Base-by-base conservation (phyloP, 2,329 filamentous ascomycete genomes). In the Colletotrichum paranaense region DNA sequence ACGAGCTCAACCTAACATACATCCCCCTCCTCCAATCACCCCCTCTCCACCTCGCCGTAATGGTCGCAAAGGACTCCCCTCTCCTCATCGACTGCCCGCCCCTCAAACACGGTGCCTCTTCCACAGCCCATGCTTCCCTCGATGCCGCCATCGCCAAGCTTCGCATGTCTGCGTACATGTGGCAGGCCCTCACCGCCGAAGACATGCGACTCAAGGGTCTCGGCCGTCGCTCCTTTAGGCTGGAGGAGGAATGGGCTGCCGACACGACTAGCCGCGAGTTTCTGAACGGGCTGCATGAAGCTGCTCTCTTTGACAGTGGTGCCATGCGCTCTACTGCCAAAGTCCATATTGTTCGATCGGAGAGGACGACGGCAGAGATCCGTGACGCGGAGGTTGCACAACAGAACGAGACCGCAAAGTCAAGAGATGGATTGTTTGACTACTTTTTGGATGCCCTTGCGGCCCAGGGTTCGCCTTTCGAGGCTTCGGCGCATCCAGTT, bases 131-230 rank as follows among this genome's bases (percentile, higher is more conserved):
- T 68, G 79, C 81, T 5, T 90, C 86, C 12, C 79, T 94, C 22
- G 88, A 92, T 32, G 88, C 89, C 22, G 92, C 92, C 1, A 87
- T 93, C 63, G 87, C 88, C 76, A 95, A 95, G 79, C 92, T 93
- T 76, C 88, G 92, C 67, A 93, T 93, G 88, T 88, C 92, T 24
- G 93, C 92, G 28, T 94, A 94, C 80, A 87, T 94, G 68, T 94
- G 93, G 92, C 93, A 95, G 79, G 92, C 92, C 26, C 92, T 93
- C 70, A 94, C 92, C 1, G 92, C 92, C 26, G 92, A 94, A 78
- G 92, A 94, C 77, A 92, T 94, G 90, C 91, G 91, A 75, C 86
- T 89, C 62, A 89, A 93, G 77, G 89, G 90, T 30, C 91, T 94
- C 75, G 92, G 91, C 11, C 87, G 92, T 60, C 88, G 92, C 65